Conservation (phyloP, 306 rosid genomes). For the Pyrus betulifolia region DNA sequence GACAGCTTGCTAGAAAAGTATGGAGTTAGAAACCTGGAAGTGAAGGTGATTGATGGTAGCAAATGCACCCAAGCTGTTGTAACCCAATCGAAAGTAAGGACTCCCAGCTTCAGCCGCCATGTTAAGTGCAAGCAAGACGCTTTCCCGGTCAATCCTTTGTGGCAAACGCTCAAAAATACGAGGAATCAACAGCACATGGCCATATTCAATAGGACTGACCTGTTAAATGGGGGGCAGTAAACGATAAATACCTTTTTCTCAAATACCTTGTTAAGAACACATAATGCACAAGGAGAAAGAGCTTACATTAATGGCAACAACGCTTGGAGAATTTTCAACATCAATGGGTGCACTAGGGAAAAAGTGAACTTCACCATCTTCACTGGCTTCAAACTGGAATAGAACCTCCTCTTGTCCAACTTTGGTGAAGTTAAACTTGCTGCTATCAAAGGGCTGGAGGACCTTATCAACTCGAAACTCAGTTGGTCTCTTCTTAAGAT, state of each 20-base stretch:
- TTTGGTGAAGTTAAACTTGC: conserved; percentile 84
- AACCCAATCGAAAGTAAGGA: conserved; percentile 77
- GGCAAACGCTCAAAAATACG: conserved; percentile 69
- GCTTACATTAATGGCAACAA: conserved; percentile 86
- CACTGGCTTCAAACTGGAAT: conserved; percentile 69
- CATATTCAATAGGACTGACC: conserved; percentile 97
- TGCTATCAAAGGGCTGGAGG: conserved; percentile 83
- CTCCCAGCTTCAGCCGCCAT: conserved; percentile 78
- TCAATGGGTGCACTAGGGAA: conserved; percentile 67
- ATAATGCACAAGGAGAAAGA: not conserved
- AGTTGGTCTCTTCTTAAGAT: conserved; percentile 92
- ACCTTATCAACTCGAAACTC: conserved; percentile 91
- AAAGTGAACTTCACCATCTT: conserved; percentile 65
- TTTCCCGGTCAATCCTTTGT: conserved; percentile 74
- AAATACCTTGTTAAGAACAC: not conserved
- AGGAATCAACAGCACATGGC: conserved; percentile 87
- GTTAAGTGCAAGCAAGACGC: conserved; percentile 77
- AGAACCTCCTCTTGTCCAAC: conserved; percentile 94
- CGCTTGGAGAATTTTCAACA: conserved; percentile 63
- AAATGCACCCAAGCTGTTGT: conserved; percentile 94
- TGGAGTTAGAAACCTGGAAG: conserved; percentile 58
- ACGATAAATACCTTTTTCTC: not conserved
- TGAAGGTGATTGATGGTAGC: conserved; percentile 99
- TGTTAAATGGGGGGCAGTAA: conserved; percentile 30
- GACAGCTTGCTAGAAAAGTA: not conserved